Percentiles rank a stretch among this genome's conserved stretches.
Evolutionary conservation across 371 early-diverging fungal genomes (phyloP).

Genomic region (Funneliformis caledonium): DNA sequence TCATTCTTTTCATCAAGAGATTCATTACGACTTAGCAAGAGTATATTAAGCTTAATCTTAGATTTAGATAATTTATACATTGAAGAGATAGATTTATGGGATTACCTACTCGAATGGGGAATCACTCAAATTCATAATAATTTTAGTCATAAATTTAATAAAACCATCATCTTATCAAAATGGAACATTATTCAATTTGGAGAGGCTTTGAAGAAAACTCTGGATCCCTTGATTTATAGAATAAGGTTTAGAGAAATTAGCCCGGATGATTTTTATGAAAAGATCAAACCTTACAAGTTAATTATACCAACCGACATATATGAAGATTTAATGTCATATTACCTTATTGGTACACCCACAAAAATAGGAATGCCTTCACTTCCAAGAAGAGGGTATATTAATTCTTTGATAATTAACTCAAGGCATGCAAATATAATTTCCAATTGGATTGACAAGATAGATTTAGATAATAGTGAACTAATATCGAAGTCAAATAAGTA

Average conservation of each 20-base stretch:
- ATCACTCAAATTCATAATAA: background rate
- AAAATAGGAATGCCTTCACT: background rate
- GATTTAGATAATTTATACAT: conserved; percentile 16
- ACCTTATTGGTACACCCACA: background rate
- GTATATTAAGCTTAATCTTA: background rate
- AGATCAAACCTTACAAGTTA: conserved; percentile 6
- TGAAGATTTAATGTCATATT: conserved; percentile 23
- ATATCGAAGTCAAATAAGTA: background rate
- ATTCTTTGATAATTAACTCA: conserved; percentile 28
- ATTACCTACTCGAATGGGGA: conserved; percentile 31
- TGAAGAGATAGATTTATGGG: conserved; percentile 33
- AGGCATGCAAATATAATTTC: conserved; percentile 13
- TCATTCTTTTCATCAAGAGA: conserved; percentile 15
- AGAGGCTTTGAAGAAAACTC: background rate
- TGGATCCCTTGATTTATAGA: conserved; percentile 4
- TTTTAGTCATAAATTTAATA: background rate
- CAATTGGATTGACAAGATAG: conserved; percentile 6
- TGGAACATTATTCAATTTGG: background rate
- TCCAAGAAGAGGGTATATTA: conserved; percentile 11
- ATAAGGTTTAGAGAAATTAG: conserved; percentile 19
- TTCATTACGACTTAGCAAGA: background rate
- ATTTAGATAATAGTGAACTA: background rate
- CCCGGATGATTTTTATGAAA: conserved; percentile 26
- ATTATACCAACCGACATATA: conserved; percentile 14
- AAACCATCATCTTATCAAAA: conserved; percentile 4